Evolutionary conservation across 1,284 basidiomycete species (phyloP).

Genomic region (Trametes pubescens): DNA sequence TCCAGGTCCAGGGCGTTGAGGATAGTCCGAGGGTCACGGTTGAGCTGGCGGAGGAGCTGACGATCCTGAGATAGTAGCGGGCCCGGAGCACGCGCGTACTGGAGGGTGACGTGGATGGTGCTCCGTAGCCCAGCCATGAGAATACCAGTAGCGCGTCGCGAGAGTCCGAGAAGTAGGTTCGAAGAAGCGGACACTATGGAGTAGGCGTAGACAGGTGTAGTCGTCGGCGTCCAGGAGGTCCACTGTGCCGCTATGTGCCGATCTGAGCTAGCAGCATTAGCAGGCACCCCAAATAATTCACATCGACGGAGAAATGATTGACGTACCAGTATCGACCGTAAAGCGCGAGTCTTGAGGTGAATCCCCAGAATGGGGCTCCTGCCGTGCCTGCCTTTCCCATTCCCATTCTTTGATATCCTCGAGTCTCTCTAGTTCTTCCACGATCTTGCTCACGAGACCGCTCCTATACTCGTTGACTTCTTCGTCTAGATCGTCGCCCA

Average conservation of each 20-base stretch:
- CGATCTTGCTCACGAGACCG: background rate
- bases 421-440: background rate
- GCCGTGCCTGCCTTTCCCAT: conserved; percentile 6
- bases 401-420: conserved; percentile 1
- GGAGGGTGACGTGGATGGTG: background rate
- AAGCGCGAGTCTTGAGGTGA: background rate
- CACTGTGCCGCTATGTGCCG: background rate
- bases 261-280: background rate
- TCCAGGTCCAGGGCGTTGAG: background rate
- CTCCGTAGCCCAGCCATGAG: background rate
- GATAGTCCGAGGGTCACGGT: background rate
- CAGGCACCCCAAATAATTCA: background rate
- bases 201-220: background rate
- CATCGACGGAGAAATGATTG: background rate
- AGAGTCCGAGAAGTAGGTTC: background rate
- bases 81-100: background rate
- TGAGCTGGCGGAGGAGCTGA: background rate
- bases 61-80: background rate
- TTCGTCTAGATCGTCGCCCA: background rate
- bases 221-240: background rate
- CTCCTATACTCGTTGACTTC: background rate
- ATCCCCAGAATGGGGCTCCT: background rate
- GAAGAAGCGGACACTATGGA: background rate
- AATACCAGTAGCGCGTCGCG: background rate
- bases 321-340: too few species aligned